A percentile compares a stretch with the other conserved stretches of the same genome.
phyloP scores from a whole-genome alignment of 495 filamentous ascomycete species.

The Aspergillus affinis region DNA sequence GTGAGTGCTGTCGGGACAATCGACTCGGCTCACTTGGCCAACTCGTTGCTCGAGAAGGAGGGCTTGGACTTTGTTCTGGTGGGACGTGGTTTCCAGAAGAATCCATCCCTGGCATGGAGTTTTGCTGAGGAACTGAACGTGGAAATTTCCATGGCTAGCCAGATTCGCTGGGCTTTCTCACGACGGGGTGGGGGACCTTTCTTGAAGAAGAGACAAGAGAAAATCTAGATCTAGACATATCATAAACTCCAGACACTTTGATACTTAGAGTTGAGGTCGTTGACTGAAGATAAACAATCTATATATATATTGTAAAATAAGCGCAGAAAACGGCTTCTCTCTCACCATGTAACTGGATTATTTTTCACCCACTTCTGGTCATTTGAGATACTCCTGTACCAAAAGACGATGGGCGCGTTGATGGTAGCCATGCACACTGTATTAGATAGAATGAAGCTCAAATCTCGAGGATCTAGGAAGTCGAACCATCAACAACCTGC shows the following conservation, averaged over 20 bases:
- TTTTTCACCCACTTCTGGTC: too few relatives aligned
- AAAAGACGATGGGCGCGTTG: too few relatives aligned
- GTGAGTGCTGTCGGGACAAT: slow-evolving; percentile 58
- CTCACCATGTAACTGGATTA: too few relatives aligned
- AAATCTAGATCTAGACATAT: slow-evolving; percentile 1
- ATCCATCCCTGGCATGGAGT: slow-evolving; percentile 17
- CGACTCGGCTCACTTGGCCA: slow-evolving; percentile 57
- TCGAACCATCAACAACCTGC: too few relatives aligned
- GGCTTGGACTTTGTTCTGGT: slow-evolving; percentile 60
- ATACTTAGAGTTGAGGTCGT: neutral
- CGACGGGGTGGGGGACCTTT: slow-evolving; percentile 6
- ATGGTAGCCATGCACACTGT: too few relatives aligned
- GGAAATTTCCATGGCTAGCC: slow-evolving; percentile 61
- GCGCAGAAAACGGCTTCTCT: too few relatives aligned
- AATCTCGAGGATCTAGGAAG: too few relatives aligned
- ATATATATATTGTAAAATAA: too few relatives aligned
- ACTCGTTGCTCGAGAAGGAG: slow-evolving; percentile 55
- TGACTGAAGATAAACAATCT: too few relatives aligned
- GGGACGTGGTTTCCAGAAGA: slow-evolving; percentile 70
- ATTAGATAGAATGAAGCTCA: too few relatives aligned
- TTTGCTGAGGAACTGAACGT: slow-evolving; percentile 68
- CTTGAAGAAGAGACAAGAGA: slow-evolving; percentile 7
- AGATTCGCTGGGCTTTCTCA: slow-evolving; percentile 61
- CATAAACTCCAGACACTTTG: neutral
- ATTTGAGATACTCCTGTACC: too few relatives aligned